Evolutionary conservation across 106 monocot genomes (phyloP).

Genomic region (Vanilla planifolia): DNA sequence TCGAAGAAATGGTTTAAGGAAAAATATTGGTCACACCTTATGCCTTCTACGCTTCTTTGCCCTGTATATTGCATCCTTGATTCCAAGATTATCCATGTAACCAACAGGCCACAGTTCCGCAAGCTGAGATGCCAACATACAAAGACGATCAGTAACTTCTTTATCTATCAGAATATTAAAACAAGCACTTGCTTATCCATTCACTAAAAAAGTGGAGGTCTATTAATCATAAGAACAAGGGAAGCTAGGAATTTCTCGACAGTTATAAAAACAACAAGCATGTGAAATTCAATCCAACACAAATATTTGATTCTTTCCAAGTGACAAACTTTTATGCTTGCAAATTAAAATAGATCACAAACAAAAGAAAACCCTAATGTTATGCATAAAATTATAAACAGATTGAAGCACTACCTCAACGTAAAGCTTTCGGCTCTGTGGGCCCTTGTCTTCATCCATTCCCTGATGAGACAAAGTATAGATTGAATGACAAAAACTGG

Average conservation of each 20-base stretch:
- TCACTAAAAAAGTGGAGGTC: too few relatives aligned
- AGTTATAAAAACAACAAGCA: too few relatives aligned
- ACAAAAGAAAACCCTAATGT: too few relatives aligned
- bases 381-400: too few relatives aligned
- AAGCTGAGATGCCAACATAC: conserved; percentile 37
- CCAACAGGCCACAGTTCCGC: conserved; percentile 94
- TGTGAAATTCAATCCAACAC: too few relatives aligned
- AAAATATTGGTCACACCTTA: conserved; percentile 32
- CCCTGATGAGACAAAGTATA: conserved; percentile 33
- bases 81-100: conserved; percentile 85
- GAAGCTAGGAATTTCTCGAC: too few relatives aligned
- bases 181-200: background rate
- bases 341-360: too few relatives aligned
- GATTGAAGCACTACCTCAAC: too few relatives aligned
- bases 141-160: background rate
- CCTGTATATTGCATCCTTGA: conserved; percentile 79
- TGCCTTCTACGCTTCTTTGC: conserved; percentile 74
- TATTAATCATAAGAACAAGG: background rate
- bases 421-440: conserved; percentile 84
- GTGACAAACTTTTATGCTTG: too few relatives aligned
- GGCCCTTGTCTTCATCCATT: conserved; percentile 90
- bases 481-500: too few relatives aligned
- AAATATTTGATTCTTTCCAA: too few relatives aligned
- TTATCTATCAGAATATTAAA: too few relatives aligned
- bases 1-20: background rate